A percentile compares a stretch with the other conserved stretches of the same genome.
Evolutionary conservation across 2,329 filamentous ascomycete species (phyloP).

Genomic region (Penicillium sp.): DNA sequence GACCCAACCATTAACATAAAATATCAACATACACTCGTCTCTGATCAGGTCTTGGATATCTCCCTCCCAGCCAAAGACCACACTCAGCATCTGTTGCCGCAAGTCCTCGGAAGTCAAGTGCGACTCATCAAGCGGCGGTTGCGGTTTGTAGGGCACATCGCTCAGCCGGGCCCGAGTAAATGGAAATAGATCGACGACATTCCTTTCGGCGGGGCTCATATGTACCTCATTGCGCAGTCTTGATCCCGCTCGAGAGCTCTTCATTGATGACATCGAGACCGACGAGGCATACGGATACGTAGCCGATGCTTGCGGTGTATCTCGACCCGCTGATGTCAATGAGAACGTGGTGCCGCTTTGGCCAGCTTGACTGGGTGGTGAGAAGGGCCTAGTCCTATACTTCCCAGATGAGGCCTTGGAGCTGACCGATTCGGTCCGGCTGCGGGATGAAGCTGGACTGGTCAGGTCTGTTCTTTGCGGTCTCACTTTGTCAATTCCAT

Average conservation of each 20-base stretch:
- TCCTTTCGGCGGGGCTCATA: slow-evolving; percentile 70
- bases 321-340: slow-evolving; percentile 35
- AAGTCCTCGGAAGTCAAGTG: slow-evolving; percentile 72
- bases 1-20: not conserved
- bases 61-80: slow-evolving; percentile 92
- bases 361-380: slow-evolving; percentile 43
- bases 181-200: slow-evolving; percentile 77
- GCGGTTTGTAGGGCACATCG: slow-evolving; percentile 77
- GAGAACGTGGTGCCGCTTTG: slow-evolving; percentile 49
- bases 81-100: slow-evolving; percentile 82
- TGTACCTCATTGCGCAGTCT: slow-evolving; percentile 76
- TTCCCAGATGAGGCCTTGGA: slow-evolving; percentile 55
- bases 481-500: slow-evolving; percentile 59
- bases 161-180: slow-evolving; percentile 76
- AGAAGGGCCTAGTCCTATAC: slow-evolving; percentile 38
- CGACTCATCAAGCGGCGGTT: slow-evolving; percentile 56
- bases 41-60: slow-evolving; percentile 77
- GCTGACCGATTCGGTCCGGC: slow-evolving; percentile 60
- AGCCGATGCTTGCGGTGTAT: slow-evolving; percentile 39
- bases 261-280: slow-evolving; percentile 49
- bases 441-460: slow-evolving; percentile 63
- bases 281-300: slow-evolving; percentile 46
- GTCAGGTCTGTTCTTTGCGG: slow-evolving; percentile 62
- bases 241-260: slow-evolving; percentile 54
- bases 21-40: slow-evolving; percentile 69